phyloP scores from a whole-genome alignment of 2,329 filamentous ascomycete genomes.

The Epichloe coenophiala region DNA sequence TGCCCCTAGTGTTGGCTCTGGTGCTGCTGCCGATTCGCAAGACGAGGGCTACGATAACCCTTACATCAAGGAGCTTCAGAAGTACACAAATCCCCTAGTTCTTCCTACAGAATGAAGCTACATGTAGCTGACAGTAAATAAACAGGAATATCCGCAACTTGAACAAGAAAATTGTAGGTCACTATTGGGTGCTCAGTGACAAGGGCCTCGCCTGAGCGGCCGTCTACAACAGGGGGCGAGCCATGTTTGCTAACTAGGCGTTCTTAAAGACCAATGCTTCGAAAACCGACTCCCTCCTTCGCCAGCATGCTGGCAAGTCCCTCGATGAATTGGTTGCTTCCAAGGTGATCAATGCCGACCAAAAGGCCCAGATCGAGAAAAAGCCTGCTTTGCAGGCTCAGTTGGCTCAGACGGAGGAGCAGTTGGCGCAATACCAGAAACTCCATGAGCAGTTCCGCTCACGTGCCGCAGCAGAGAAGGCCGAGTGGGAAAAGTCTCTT shows the following conservation, averaged over 20 bases:
- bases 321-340: conserved; percentile 59
- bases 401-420: conserved; percentile 58
- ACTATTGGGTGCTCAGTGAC: background rate
- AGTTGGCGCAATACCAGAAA: conserved; percentile 61
- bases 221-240: conserved; percentile 17
- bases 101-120: conserved; percentile 16
- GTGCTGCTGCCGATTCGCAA: conserved; percentile 37
- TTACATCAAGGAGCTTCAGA: conserved; percentile 80
- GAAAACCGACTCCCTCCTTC: conserved; percentile 58
- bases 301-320: conserved; percentile 54
- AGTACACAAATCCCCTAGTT: conserved; percentile 37
- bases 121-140: background rate
- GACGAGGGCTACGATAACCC: conserved; percentile 56
- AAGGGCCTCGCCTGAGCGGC: background rate
- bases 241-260: background rate
- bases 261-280: conserved; percentile 48
- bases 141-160: conserved; percentile 76
- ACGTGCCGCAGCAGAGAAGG: conserved; percentile 43
- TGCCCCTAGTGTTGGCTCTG: conserved; percentile 33
- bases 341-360: conserved; percentile 68
- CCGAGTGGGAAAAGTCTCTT: conserved; percentile 44
- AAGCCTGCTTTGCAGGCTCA: conserved; percentile 59
- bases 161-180: conserved; percentile 86
- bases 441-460: conserved; percentile 58
- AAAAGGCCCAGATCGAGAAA: conserved; percentile 65